A percentile compares a stretch with the other conserved stretches of the same genome.
These are phyloP conservation scores for Vaccinium myrtillus DNA, from an alignment of 148 eudicot species.

Conservation along the genomic window DNA sequence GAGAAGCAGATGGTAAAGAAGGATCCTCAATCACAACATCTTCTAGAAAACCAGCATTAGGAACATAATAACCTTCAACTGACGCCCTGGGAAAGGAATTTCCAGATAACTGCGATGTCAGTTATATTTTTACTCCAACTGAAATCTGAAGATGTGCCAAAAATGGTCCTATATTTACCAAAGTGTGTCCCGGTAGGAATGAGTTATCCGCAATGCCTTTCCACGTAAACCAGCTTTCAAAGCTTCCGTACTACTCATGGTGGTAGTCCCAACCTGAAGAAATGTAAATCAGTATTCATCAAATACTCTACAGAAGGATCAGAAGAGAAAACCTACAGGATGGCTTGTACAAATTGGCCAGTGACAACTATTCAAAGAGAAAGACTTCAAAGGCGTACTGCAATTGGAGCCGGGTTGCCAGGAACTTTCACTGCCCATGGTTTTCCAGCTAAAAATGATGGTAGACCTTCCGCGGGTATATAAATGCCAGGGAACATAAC, in stretches of 20 bases:
- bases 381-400: conserved; percentile 41
- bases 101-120: conserved; percentile 12
- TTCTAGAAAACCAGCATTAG: conserved; percentile 79
- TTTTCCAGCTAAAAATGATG: conserved; percentile 75
- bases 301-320: neutral
- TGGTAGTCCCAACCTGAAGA: conserved; percentile 74
- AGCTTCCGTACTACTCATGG: conserved; percentile 78
- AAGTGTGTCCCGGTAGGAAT: conserved; percentile 67
- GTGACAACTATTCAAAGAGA: conserved; percentile 4
- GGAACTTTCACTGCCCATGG: conserved; percentile 93
- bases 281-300: conserved; percentile 13
- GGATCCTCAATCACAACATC: conserved; percentile 80
- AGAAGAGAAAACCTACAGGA: neutral
- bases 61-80: conserved; percentile 65
- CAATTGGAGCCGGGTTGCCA: conserved; percentile 87
- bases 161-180: conserved; percentile 43
- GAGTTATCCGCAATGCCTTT: conserved; percentile 74
- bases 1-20: conserved; percentile 36
- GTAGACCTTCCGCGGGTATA: conserved; percentile 69
- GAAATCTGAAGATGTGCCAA: neutral
- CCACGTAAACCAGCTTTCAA: conserved; percentile 86
- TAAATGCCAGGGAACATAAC: conserved; percentile 94
- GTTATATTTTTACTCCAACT: neutral
- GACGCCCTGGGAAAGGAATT: conserved; percentile 55
- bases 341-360: neutral